Percentiles rank a stretch among this genome's conserved stretches.
Conservation (phyloP, 352 stramenopile species). For the Phytopythium boreale region DNA sequence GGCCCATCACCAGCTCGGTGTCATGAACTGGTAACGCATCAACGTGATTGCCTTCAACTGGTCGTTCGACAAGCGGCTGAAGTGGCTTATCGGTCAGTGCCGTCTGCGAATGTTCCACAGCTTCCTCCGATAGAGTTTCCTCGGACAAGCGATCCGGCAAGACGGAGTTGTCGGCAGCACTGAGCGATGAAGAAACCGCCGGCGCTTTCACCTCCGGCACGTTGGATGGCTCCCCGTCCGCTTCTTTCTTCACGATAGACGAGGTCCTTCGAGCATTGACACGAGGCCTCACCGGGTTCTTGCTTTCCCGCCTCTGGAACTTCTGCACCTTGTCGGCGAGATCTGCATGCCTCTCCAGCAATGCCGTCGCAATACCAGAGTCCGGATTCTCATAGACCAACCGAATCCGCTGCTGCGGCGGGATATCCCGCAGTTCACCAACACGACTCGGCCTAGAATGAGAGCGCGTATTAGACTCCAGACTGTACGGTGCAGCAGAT, state of each 20-base stretch:
- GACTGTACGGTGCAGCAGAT: background rate
- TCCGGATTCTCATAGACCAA: conserved; percentile 49
- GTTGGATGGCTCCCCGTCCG: background rate
- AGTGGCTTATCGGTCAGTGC: background rate
- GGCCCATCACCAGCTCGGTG: too few species aligned
- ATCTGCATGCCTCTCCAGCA: conserved; percentile 39
- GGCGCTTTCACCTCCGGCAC: background rate
- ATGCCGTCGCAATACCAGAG: conserved; percentile 35
- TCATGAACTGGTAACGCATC: background rate
- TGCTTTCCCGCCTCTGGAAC: background rate
- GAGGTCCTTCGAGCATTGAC: background rate
- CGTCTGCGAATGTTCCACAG: background rate
- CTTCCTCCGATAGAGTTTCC: background rate
- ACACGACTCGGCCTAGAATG: conserved; percentile 40
- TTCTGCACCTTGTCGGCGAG: conserved; percentile 19
- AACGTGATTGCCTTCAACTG: background rate
- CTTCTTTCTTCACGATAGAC: background rate
- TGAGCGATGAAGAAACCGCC: background rate
- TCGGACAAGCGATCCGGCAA: background rate
- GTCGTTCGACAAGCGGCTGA: background rate
- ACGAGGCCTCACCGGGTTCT: background rate
- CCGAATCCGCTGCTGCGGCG: conserved; percentile 29
- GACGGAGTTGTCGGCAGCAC: background rate
- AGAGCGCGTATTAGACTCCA: background rate
- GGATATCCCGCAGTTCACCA: conserved; percentile 45